These are phyloP conservation scores for Tuber umbilicatum DNA, from an alignment of 495 filamentous ascomycete species.

Conservation along the genomic window DNA sequence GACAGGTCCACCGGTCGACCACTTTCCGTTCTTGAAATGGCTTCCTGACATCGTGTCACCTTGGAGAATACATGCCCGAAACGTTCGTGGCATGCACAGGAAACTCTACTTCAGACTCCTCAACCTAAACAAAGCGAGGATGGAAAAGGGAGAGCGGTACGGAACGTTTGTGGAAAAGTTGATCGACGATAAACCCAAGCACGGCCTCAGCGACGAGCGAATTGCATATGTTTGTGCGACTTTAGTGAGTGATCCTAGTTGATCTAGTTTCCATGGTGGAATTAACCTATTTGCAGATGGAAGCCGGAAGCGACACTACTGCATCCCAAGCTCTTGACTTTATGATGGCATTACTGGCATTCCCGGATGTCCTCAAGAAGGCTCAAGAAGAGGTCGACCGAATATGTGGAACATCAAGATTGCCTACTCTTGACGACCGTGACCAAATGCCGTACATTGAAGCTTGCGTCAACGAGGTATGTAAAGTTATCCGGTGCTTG, in stretches of 20 bases:
- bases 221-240: conserved; percentile 23
- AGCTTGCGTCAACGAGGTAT: conserved; percentile 10
- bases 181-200: conserved; percentile 22
- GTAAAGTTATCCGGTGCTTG: background rate
- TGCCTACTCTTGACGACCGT: conserved; percentile 12
- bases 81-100: background rate
- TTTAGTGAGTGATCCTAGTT: background rate
- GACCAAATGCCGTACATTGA: conserved; percentile 17
- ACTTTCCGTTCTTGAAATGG: conserved; percentile 10
- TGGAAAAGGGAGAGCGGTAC: background rate
- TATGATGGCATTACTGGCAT: conserved; percentile 30
- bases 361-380: conserved; percentile 26
- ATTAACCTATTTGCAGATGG: conserved; percentile 13
- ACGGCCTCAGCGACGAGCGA: conserved; percentile 26
- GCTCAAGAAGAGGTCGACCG: conserved; percentile 41
- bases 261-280: background rate
- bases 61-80: conserved; percentile 8
- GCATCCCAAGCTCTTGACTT: conserved; percentile 24
- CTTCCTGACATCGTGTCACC: conserved; percentile 7
- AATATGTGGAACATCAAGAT: conserved; percentile 33
- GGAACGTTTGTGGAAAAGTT: conserved; percentile 14
- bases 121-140: conserved; percentile 4
- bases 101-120: conserved; percentile 9
- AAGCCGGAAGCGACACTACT: conserved; percentile 25
- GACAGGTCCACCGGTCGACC: conserved; percentile 7